Evolutionary conservation across 1,284 basidiomycete genomes (phyloP), one percentile per base, ranked within the genome.

Genomic region (Sanghuangporus baumii): DNA sequence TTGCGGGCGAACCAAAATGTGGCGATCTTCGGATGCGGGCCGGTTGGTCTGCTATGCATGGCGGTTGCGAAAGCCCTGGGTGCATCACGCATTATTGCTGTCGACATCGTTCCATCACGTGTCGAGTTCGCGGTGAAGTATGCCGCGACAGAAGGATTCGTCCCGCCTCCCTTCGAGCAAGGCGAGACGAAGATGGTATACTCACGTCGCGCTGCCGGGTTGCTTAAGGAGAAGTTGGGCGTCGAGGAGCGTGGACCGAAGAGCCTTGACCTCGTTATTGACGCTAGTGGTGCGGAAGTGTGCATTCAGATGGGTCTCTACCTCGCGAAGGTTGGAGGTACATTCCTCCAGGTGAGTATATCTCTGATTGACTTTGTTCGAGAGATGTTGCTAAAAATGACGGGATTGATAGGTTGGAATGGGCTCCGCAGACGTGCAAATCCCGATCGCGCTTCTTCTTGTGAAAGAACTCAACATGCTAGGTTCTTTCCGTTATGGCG

Each of bases 61-160:
- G 95, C 93, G 3, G 94, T 95, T 23, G 94, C 94, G 34, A 94
- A 89, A 72, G 94, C 93, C 2, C 79, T 96, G 59, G 94, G 93
- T 26, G 94, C 93, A 0, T 80, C 81, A 43, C 86, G 89, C 58
- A 81, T 96, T 64, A 82, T 96, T 63, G 93, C 87, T 1, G 83
- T 96, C 66, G 94, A 99, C 72, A 94, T 98, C 66, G 85, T 93
- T 62, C 79, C 85, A 48, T 77, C 80, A 55, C 89, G 96, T 55
- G 86, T 99, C 56, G 83, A 91, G 51, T 98, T 98, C 71, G 95
- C 96, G 12, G 88, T 88, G 72, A 68, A 72, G 23, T 97, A 96
- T 74, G 93, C 89, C n/a, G 95, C 94, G 12, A 93, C 94, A 1
- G 89, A 95, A 65, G 79, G 81, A 12, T 96, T 86, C 75, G 76